Percentiles rank a stretch among this genome's conserved stretches.
phyloP scores from a whole-genome alignment of 345 rosid genomes.

The Conringia planisiliqua region DNA sequence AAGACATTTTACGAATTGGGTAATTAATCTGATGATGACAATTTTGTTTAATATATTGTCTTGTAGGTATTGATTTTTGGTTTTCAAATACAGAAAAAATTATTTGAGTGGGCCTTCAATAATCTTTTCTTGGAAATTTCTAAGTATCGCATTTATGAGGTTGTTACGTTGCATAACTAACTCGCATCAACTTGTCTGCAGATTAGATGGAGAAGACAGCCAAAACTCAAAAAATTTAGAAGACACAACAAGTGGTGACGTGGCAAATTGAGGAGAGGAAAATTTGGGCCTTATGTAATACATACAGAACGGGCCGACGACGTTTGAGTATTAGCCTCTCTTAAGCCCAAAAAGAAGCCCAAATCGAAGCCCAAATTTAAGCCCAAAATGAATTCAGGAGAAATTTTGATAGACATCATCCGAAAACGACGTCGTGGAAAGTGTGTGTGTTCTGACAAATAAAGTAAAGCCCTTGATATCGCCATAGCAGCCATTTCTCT shows the following conservation, averaged over 20 bases:
- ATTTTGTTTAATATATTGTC: too few species aligned
- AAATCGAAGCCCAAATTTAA: too few species aligned
- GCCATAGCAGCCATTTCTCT: slow-evolving; percentile 23
- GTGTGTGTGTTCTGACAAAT: not conserved
- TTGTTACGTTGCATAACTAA: not conserved
- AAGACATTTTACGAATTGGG: not conserved
- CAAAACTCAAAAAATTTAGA: not conserved
- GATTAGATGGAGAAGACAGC: not conserved
- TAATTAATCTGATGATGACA: not conserved
- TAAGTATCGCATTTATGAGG: slow-evolving; percentile 10
- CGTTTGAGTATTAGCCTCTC: not conserved
- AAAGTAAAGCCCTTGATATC: slow-evolving; percentile 18
- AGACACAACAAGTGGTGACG: not conserved
- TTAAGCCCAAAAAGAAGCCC: not conserved
- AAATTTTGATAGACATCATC: not conserved
- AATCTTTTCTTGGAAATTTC: not conserved
- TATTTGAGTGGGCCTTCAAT: not conserved
- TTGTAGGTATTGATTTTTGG: too few species aligned
- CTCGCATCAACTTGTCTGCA: not conserved
- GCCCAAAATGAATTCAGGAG: slow-evolving; percentile 16
- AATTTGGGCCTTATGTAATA: not conserved
- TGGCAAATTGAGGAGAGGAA: not conserved
- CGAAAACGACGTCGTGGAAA: slow-evolving; percentile 7
- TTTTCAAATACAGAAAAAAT: too few species aligned
- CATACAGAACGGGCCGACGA: not conserved